phyloP scores from a whole-genome alignment of 2,329 filamentous ascomycete species.

The Alternaria sp. region DNA sequence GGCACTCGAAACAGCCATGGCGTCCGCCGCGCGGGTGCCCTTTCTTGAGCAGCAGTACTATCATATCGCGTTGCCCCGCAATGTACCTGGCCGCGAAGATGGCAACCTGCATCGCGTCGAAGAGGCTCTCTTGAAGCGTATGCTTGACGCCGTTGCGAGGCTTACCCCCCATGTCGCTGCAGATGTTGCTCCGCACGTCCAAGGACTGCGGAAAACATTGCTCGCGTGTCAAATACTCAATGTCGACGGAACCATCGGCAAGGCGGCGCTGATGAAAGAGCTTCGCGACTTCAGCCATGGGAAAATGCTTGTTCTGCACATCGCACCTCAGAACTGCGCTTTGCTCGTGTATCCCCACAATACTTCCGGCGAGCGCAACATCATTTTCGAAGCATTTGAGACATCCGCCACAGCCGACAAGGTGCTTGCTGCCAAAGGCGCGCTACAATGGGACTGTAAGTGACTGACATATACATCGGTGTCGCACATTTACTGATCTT shows the following conservation, averaged over 20 bases:
- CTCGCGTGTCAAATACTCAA: slow-evolving; percentile 28
- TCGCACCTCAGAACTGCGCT: slow-evolving; percentile 59
- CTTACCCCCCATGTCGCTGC: slow-evolving; percentile 18
- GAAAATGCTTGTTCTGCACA: slow-evolving; percentile 51
- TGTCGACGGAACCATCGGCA: slow-evolving; percentile 30
- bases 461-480: not conserved
- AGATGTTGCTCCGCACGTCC: slow-evolving; percentile 16
- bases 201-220: slow-evolving; percentile 22
- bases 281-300: slow-evolving; percentile 16
- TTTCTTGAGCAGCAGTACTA: slow-evolving; percentile 40
- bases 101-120: slow-evolving; percentile 34
- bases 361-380: slow-evolving; percentile 2
- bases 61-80: slow-evolving; percentile 49
- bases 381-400: slow-evolving; percentile 68
- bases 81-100: slow-evolving; percentile 47
- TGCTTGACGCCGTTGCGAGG: slow-evolving; percentile 30
- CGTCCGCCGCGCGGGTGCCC: slow-evolving; percentile 3
- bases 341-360: slow-evolving; percentile 49
- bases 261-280: slow-evolving; percentile 25
- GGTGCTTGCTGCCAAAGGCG: slow-evolving; percentile 59
- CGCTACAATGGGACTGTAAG: slow-evolving; percentile 61
- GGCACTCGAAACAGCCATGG: slow-evolving; percentile 21
- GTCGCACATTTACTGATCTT: not conserved
- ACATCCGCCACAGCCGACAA: slow-evolving; percentile 60
- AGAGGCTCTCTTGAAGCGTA: slow-evolving; percentile 34